A percentile compares a stretch with the other conserved stretches of the same genome.
phyloP scores from a whole-genome alignment of 2,329 filamentous ascomycete genomes.

The Diaporthe sp. region DNA sequence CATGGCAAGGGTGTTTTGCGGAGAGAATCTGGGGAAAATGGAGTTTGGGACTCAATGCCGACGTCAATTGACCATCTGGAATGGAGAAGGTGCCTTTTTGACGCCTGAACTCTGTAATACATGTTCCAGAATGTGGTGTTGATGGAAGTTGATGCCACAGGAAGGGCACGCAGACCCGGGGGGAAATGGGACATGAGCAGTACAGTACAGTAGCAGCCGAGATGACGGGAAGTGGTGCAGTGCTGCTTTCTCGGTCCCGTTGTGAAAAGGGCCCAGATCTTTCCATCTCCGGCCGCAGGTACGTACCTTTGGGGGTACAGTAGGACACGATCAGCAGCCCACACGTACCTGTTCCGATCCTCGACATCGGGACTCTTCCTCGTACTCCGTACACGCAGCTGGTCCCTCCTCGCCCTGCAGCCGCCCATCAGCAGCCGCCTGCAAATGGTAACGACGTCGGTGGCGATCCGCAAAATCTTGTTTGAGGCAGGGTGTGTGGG shows the following conservation, averaged over 20 bases:
- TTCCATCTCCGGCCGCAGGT: neutral
- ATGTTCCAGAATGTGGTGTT: slow-evolving; percentile 16
- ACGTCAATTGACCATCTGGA: slow-evolving; percentile 29
- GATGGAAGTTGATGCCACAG: slow-evolving; percentile 12
- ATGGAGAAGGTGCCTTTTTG: slow-evolving; percentile 8
- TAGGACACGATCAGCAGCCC: neutral
- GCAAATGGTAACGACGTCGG: slow-evolving; percentile 28
- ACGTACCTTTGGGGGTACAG: slow-evolving; percentile 11
- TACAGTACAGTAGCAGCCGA: neutral
- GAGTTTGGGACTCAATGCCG: slow-evolving; percentile 29
- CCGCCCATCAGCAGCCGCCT: slow-evolving; percentile 9
- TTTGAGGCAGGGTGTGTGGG: slow-evolving; percentile 24
- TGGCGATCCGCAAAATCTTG: slow-evolving; percentile 29
- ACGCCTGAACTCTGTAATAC: neutral
- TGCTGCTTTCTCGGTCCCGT: slow-evolving; percentile 2
- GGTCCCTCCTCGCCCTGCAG: slow-evolving; percentile 12
- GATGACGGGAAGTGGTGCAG: slow-evolving; percentile 16
- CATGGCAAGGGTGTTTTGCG: slow-evolving; percentile 32
- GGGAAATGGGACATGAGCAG: neutral
- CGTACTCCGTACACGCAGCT: neutral
- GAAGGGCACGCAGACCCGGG: slow-evolving; percentile 1
- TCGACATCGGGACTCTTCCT: slow-evolving; percentile 17
- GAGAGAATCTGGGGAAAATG: slow-evolving; percentile 36
- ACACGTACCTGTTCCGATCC: neutral
- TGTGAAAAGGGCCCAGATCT: slow-evolving; percentile 14